Evolutionary conservation across 2,329 filamentous ascomycete species (phyloP), one percentile per base, ranked within the genome.

Genomic region (Rhinocladiella mackenziei): DNA sequence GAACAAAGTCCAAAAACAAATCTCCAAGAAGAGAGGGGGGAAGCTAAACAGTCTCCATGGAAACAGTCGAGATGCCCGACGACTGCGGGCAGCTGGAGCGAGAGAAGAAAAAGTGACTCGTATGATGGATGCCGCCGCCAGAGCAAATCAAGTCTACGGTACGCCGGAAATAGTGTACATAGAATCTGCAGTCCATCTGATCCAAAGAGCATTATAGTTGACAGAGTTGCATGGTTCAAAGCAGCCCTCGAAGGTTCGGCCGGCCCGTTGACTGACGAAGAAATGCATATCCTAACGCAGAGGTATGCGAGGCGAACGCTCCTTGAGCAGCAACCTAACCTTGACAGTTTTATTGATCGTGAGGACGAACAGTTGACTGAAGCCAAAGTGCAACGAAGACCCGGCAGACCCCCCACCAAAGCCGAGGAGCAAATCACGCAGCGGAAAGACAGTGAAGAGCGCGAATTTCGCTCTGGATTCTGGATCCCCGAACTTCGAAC

Each of bases 1-100:
- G 5, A 71, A 80, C 53, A 97, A 96, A 64, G 85, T 92, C 14
- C 80, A 85, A 52, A 97, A 97, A 70, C 81, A 88, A 54, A 91
- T 97, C 54, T 73, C 81, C 23, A 95, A 94, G 72, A 96, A 96
- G 76, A 81, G 84, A 55, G 80, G 81, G 54, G 80, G 81, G 14
- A 80, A 81, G 28, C 76, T 87, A 34, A 81, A 83, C 20, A 76
- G 83, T 9, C 75, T 97, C 15, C 91, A 97, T 61, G 84, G 89
- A 65, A 88, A 88, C 63, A 95, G 89, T 49, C 77, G 92, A 55
- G 87, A 97, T 71, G 86, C 89, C 3, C 79, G 84, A 60, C 79
- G 87, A 39, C 72, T 97, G 52, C 84, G 88, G 63, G 78, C 82
- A 58, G 92, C 92, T 14, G 78, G 80, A 50, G 77, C 83, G 53